phyloP scores from a whole-genome alignment of 2,329 filamentous ascomycete genomes.

The Fusarium neocosmosporiellum region DNA sequence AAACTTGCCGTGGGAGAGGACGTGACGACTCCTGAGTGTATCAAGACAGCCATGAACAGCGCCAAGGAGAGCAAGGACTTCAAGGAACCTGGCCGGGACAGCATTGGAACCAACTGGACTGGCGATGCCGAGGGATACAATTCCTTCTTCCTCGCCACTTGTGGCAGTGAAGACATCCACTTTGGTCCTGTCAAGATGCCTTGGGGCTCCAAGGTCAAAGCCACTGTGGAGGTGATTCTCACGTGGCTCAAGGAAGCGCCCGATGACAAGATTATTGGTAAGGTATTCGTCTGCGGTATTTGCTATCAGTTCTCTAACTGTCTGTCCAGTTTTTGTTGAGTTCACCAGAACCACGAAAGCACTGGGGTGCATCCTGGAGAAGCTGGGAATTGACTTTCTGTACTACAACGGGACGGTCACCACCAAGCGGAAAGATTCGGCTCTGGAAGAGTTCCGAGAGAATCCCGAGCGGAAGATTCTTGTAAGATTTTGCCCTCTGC shows the following conservation, averaged over 20 bases:
- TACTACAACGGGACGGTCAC: slow-evolving; percentile 50
- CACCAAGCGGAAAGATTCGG: slow-evolving; percentile 8
- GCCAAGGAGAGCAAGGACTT: not conserved
- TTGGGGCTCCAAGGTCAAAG: slow-evolving; percentile 48
- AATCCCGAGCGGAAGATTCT: slow-evolving; percentile 43
- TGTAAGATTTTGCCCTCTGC: slow-evolving; percentile 42
- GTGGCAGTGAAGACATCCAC: not conserved
- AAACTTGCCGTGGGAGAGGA: not conserved
- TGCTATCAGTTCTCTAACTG: not conserved
- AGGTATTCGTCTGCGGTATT: slow-evolving; percentile 19
- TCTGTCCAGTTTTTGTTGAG: slow-evolving; percentile 49
- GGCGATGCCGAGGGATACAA: slow-evolving; percentile 5
- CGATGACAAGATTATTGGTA: slow-evolving; percentile 54
- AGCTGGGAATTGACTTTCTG: slow-evolving; percentile 47
- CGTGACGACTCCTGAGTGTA: not conserved
- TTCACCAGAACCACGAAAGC: slow-evolving; percentile 48
- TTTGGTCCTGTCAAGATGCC: slow-evolving; percentile 6
- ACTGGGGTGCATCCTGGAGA: slow-evolving; percentile 50
- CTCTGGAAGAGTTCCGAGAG: slow-evolving; percentile 39
- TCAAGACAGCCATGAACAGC: fast-evolving
- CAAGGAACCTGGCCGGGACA: slow-evolving; percentile 42
- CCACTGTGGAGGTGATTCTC: slow-evolving; percentile 45
- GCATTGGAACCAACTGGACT: slow-evolving; percentile 16
- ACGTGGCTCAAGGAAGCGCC: slow-evolving; percentile 48
- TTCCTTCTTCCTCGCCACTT: slow-evolving; percentile 40